Conservation (phyloP, 352 stramenopile genomes). For the Phytophthora pistaciae region DNA sequence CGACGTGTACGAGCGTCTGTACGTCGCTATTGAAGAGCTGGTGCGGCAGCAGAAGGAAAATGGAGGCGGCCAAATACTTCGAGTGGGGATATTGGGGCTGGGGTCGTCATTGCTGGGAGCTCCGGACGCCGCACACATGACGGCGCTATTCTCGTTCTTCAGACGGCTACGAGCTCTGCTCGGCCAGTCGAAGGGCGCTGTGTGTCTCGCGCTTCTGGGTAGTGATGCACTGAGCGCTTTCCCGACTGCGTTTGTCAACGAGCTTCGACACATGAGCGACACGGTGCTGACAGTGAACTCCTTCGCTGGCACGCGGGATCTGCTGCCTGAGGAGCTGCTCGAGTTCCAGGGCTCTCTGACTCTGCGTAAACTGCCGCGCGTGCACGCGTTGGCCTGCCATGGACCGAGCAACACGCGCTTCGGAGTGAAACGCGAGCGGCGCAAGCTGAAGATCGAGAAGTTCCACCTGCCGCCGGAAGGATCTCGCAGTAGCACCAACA, state of each 20-base stretch:
- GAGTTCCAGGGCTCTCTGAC: conserved; percentile 70
- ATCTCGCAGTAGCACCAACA: conserved; percentile 46
- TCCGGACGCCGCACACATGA: conserved; percentile 48
- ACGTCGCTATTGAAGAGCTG: conserved; percentile 31
- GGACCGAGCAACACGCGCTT: conserved; percentile 64
- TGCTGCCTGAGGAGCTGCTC: conserved; percentile 64
- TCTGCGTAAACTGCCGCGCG: conserved; percentile 63
- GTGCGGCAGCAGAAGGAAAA: conserved; percentile 17
- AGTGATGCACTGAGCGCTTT: conserved; percentile 32
- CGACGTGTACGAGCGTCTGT: conserved; percentile 43
- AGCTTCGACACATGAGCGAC: conserved; percentile 64
- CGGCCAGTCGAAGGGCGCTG: conserved; percentile 19
- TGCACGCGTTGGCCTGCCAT: conserved; percentile 67
- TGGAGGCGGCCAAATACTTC: conserved; percentile 40
- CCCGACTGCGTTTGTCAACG: conserved; percentile 45
- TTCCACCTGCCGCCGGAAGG: conserved; percentile 78
- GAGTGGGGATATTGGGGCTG: conserved; percentile 52
- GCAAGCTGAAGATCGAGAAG: conserved; percentile 84
- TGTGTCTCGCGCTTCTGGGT: conserved; percentile 41
- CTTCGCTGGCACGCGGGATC: conserved; percentile 64
- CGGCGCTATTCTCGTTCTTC: conserved; percentile 50
- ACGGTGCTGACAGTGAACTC: conserved; percentile 67
- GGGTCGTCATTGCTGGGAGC: conserved; percentile 53
- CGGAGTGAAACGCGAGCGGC: conserved; percentile 69
- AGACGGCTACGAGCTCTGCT: conserved; percentile 42